Evolutionary conservation across 148 eudicot genomes (phyloP).

Genomic region (Spergularia marina): DNA sequence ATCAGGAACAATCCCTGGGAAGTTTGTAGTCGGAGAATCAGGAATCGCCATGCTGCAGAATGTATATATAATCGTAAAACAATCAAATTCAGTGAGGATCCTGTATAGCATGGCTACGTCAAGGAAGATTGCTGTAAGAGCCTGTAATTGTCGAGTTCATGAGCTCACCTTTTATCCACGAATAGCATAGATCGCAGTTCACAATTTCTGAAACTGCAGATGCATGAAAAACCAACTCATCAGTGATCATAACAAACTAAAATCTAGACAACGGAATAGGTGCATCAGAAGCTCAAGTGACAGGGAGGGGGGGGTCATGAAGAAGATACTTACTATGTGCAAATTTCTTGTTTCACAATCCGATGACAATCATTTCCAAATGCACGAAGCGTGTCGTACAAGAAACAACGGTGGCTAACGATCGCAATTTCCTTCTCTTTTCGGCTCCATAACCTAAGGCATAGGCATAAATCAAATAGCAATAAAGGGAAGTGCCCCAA

Average conservation of each 20-base stretch:
- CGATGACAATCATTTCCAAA: conserved; percentile 83
- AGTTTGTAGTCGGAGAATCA: conserved; percentile 44
- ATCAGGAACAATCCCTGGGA: conserved; percentile 51
- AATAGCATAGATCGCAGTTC: conserved; percentile 79
- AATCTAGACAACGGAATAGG: too few species aligned
- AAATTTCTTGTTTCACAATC: conserved; percentile 50
- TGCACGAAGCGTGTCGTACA: conserved; percentile 49
- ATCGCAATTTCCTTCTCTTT: conserved; percentile 87
- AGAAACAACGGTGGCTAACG: conserved; percentile 75
- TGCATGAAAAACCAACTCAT: too few species aligned
- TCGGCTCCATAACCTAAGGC: conserved; percentile 71
- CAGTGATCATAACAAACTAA: too few species aligned
- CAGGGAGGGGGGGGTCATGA: neutral
- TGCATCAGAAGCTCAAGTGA: too few species aligned
- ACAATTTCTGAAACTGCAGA: conserved; percentile 71
- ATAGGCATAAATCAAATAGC: too few species aligned
- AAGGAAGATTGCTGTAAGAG: too few species aligned
- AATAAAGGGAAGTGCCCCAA: too few species aligned
- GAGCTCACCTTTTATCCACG: conserved; percentile 60
- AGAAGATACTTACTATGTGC: conserved; percentile 50
- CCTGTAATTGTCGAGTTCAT: too few species aligned
- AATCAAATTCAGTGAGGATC: too few species aligned
- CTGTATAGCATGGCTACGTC: too few species aligned
- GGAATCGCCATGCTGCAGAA: conserved; percentile 43
- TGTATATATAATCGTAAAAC: too few species aligned